phyloP scores from a whole-genome alignment of 352 stramenopile genomes.

The Pythium utonaiense region DNA sequence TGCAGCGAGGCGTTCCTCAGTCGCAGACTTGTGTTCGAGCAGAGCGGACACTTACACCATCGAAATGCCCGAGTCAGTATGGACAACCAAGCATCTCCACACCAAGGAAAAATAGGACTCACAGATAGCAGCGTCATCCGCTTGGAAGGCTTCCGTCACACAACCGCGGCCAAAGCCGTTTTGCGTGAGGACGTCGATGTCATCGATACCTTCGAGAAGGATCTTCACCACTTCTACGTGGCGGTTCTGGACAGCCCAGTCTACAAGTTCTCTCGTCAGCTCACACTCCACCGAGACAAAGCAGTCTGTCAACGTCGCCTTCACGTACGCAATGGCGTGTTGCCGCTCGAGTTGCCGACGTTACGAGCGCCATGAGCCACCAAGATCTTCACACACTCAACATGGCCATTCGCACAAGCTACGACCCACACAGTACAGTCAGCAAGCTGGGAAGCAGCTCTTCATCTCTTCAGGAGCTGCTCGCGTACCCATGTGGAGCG shows the following conservation, averaged over 20 bases:
- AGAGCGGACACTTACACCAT: constrained; percentile 67
- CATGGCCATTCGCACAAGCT: constrained; percentile 81
- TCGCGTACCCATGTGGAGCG: constrained; percentile 76
- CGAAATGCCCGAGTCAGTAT: too few relatives aligned
- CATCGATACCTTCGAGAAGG: constrained; percentile 52
- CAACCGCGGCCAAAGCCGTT: constrained; percentile 81
- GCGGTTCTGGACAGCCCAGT: constrained; percentile 88
- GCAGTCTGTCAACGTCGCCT: not conserved
- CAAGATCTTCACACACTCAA: constrained; percentile 58
- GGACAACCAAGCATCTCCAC: too few relatives aligned
- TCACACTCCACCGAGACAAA: not conserved
- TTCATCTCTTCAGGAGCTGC: not conserved
- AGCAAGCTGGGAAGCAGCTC: not conserved
- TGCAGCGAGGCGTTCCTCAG: constrained; percentile 69
- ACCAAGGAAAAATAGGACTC: constrained; percentile 15
- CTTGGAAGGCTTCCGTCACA: constrained; percentile 81
- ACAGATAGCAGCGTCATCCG: constrained; percentile 84
- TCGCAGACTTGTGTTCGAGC: constrained; percentile 74
- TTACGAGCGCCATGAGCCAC: constrained; percentile 50
- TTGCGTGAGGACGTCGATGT: constrained; percentile 80
- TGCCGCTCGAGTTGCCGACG: constrained; percentile 69
- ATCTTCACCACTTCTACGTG: constrained; percentile 78
- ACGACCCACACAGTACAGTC: constrained; percentile 1
- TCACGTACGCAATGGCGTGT: constrained; percentile 68
- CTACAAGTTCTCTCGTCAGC: constrained; percentile 23